These are phyloP conservation scores for Populus hybrid DNA, from an alignment of 441 rosid species.

Conservation along the genomic window DNA sequence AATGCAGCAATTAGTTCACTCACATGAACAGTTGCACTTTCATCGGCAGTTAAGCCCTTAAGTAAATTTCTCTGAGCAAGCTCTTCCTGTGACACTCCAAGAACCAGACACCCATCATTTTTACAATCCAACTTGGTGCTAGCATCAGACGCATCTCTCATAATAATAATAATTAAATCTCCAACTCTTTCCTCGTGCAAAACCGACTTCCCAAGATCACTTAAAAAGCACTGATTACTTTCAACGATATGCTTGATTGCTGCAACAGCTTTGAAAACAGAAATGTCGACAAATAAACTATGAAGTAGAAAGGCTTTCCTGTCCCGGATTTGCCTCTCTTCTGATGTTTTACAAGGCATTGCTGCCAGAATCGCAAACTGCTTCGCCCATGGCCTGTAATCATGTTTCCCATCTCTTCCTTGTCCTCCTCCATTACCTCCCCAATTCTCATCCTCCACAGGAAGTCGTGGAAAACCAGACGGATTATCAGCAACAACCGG, in stretches of 20 bases:
- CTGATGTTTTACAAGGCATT: constrained; percentile 63
- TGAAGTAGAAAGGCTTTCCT: constrained; percentile 71
- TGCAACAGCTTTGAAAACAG: constrained; percentile 58
- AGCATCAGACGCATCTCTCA: constrained; percentile 37
- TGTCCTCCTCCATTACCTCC: constrained; percentile 70
- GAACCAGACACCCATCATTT: constrained; percentile 30
- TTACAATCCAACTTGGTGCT: constrained; percentile 38
- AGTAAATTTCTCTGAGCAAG: constrained; percentile 50
- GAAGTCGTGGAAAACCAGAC: constrained; percentile 42
- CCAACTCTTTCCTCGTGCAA: constrained; percentile 45
- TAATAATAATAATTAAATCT: constrained; percentile 48
- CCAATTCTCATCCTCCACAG: constrained; percentile 62
- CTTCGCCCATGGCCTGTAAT: constrained; percentile 68
- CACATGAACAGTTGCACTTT: constrained; percentile 62
- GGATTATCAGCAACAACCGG: constrained; percentile 50
- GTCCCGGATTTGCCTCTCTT: constrained; percentile 62
- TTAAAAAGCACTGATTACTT: constrained; percentile 16
- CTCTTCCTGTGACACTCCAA: constrained; percentile 32
- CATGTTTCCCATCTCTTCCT: constrained; percentile 49
- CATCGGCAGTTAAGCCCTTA: constrained; percentile 70
- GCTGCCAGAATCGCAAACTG: constrained; percentile 54
- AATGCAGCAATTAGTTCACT: constrained; percentile 26
- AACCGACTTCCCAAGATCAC: constrained; percentile 21
- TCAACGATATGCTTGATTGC: constrained; percentile 33
- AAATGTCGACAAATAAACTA: constrained; percentile 51